Percentiles rank a stretch among this genome's conserved stretches.
phyloP scores from a whole-genome alignment of 108 stramenopile species.

The Pseudonitzschia multiseries region DNA sequence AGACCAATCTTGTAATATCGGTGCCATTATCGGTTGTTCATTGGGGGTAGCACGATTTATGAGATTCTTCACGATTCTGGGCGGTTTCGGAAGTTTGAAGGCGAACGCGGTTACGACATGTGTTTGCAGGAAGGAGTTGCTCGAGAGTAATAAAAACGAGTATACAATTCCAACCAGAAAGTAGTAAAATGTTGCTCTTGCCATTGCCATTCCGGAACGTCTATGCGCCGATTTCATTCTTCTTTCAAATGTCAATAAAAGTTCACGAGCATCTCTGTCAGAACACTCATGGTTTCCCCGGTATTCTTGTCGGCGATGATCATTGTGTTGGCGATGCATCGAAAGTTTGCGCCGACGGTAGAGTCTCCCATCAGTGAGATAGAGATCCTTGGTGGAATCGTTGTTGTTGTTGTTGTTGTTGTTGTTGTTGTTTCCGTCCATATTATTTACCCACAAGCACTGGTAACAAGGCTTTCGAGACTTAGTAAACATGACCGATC shows the following conservation, averaged over 20 bases:
- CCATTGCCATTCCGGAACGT: neutral
- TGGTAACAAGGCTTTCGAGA: neutral
- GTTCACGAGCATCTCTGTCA: neutral
- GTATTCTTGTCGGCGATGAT: neutral
- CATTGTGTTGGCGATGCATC: neutral
- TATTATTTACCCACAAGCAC: neutral
- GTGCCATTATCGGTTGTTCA: neutral
- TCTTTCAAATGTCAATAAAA: neutral
- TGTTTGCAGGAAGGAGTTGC: neutral
- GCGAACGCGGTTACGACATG: constrained; percentile 1
- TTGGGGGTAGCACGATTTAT: neutral
- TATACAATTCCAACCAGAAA: neutral
- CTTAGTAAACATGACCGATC: no score
- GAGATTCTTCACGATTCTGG: constrained; percentile 9
- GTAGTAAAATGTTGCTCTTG: neutral
- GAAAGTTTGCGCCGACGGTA: no score
- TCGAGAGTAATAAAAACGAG: neutral
- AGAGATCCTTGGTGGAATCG: neutral
- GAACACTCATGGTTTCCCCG: neutral
- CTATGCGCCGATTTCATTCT: neutral
- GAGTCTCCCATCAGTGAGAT: no score
- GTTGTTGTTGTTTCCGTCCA: neutral
- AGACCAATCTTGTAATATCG: constrained; percentile 11
- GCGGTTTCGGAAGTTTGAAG: constrained; percentile 9
- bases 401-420: neutral